These are phyloP conservation scores for Starmerella asiatica DNA, from an alignment of 805 yeast species.

Conservation along the genomic window DNA sequence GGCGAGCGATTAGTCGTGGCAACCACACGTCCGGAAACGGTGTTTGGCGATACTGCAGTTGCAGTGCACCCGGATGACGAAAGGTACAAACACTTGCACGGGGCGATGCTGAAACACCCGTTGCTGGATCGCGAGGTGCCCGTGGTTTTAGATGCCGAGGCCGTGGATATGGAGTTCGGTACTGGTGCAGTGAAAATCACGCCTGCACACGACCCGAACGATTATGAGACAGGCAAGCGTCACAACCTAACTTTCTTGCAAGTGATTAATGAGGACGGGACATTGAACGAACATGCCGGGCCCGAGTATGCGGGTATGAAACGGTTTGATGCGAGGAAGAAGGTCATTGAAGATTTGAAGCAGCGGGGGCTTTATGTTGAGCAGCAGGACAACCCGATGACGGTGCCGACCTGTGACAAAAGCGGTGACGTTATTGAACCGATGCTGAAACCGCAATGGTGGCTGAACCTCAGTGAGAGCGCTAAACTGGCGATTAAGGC, in stretches of 20 bases:
- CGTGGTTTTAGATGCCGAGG: constrained; percentile 75
- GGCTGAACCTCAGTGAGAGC: constrained; percentile 86
- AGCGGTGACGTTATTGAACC: constrained; percentile 97
- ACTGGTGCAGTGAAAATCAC: constrained; percentile 99
- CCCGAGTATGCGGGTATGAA: constrained; percentile 72
- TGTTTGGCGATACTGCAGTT: constrained; percentile 95
- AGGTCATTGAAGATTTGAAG: constrained; percentile 69
- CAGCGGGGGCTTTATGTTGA: constrained; percentile 62
- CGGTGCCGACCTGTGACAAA: constrained; percentile 85
- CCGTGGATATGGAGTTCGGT: constrained; percentile 98
- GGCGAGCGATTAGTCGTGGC: constrained; percentile 87
- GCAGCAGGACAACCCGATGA: constrained; percentile 91
- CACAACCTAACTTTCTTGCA: constrained; percentile 76
- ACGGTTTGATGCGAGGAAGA: constrained; percentile 85
- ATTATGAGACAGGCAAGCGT: constrained; percentile 93
- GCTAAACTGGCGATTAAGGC: constrained; percentile 79
- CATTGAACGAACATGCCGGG: constrained; percentile 83
- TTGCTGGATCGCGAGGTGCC: constrained; percentile 76
- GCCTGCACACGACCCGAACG: constrained; percentile 96
- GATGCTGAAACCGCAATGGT: constrained; percentile 96
- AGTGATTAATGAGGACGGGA: constrained; percentile 85
- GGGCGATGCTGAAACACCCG: constrained; percentile 83
- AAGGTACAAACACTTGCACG: constrained; percentile 88
- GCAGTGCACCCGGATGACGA: constrained; percentile 95
- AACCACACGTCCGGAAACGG: constrained; percentile 96